Evolutionary conservation across 148 eudicot species (phyloP).

Genomic region (Silene uniflora): DNA sequence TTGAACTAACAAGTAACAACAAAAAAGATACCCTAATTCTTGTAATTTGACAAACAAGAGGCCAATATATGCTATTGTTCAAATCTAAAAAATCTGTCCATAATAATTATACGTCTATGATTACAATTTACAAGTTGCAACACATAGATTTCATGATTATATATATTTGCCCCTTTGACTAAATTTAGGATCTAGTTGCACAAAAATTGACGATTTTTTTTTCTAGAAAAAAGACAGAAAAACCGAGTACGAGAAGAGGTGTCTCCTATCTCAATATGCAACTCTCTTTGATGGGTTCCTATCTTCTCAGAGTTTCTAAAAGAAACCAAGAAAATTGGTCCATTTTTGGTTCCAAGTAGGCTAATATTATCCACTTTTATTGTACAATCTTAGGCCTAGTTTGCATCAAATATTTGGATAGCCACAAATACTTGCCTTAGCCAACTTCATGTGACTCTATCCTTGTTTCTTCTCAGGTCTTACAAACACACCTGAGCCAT

Average conservation of each 20-base stretch:
- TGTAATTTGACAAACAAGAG: not conserved
- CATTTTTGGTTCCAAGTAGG: not conserved
- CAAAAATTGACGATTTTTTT: too few relatives aligned
- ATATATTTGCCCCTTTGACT: too few relatives aligned
- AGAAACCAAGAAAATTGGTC: not conserved
- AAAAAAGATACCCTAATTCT: too few relatives aligned
- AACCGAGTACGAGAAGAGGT: not conserved
- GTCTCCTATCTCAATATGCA: not conserved
- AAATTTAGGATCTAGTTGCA: not conserved
- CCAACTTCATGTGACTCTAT: too few relatives aligned
- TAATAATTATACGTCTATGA: not conserved
- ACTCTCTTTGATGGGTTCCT: not conserved
- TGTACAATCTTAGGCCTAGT: not conserved
- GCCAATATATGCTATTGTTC: not conserved
- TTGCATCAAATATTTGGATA: too few relatives aligned
- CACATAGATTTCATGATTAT: too few relatives aligned
- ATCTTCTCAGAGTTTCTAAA: not conserved
- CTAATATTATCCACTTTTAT: not conserved
- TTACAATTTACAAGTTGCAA: too few relatives aligned
- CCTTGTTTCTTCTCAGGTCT: too few relatives aligned
- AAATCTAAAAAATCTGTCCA: not conserved
- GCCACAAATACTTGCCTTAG: too few relatives aligned
- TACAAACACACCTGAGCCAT: too few relatives aligned
- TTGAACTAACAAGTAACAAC: too few relatives aligned
- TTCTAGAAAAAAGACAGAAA: not conserved